Evolutionary conservation across 2,329 filamentous ascomycete species (phyloP).

Genomic region (Phialocephala sp.): DNA sequence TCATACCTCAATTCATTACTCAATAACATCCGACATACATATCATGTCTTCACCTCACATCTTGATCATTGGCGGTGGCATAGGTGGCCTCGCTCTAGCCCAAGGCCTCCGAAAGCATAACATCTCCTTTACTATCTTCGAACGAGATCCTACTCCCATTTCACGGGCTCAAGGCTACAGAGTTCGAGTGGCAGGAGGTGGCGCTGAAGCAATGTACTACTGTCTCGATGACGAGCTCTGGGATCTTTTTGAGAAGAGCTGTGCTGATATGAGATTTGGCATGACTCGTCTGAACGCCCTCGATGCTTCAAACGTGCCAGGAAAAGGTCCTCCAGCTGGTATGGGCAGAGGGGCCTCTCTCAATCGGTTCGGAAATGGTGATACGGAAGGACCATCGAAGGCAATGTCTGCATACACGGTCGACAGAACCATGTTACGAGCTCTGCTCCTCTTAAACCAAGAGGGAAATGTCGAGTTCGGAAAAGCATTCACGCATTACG

Average conservation of each 20-base stretch:
- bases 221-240: constrained; percentile 27
- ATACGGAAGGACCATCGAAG: constrained; percentile 7
- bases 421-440: constrained; percentile 45
- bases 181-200: constrained; percentile 40
- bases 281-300: constrained; percentile 27
- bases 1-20: background rate
- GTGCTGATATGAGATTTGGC: constrained; percentile 24
- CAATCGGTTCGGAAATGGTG: background rate
- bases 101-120: constrained; percentile 36
- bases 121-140: constrained; percentile 59
- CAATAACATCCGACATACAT: background rate
- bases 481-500: constrained; percentile 40
- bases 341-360: constrained; percentile 5
- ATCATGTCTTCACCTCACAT: constrained; percentile 16
- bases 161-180: constrained; percentile 53
- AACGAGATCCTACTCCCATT: constrained; percentile 56
- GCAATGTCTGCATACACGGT: constrained; percentile 35
- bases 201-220: constrained; percentile 30
- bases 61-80: constrained; percentile 44
- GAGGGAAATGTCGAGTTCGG: constrained; percentile 42
- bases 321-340: constrained; percentile 8
- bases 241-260: constrained; percentile 33
- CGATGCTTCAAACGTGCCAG: constrained; percentile 17
- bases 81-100: constrained; percentile 44
- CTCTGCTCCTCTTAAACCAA: constrained; percentile 42